These are phyloP conservation scores for Ceratocystis papillata DNA, from an alignment of 2,329 filamentous ascomycete genomes.

Conservation along the genomic window DNA sequence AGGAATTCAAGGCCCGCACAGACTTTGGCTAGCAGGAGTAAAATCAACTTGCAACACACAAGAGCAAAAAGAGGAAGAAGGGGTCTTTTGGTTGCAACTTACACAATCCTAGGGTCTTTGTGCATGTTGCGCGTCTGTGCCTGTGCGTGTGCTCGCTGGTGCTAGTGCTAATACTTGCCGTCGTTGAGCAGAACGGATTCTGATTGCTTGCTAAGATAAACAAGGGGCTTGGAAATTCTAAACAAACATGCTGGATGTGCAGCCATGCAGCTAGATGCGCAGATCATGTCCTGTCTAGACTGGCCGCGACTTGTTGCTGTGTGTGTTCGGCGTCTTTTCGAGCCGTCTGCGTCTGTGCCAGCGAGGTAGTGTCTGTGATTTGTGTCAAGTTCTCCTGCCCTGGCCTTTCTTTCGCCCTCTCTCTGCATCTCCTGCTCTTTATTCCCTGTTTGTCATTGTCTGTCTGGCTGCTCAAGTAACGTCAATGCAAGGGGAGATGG, in stretches of 20 bases:
- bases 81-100: background rate
- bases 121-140: background rate
- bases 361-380: conserved; percentile 2
- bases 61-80: background rate
- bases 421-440: background rate
- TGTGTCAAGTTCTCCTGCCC: conserved; percentile 7
- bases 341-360: background rate
- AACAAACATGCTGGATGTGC: background rate
- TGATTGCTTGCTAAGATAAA: background rate
- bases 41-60: background rate
- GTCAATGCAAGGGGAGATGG: background rate
- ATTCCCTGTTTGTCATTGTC: background rate
- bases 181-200: background rate
- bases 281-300: conserved; percentile 3
- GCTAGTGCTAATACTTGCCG: background rate
- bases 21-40: background rate
- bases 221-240: background rate
- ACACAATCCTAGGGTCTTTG: background rate
- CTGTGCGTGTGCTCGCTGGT: background rate
- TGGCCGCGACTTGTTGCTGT: background rate
- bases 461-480: conserved; percentile 12
- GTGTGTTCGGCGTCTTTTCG: background rate
- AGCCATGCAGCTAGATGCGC: background rate
- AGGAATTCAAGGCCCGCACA: conserved; percentile 3
- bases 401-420: background rate